Percentiles rank a stretch among this genome's conserved stretches.
Conservation (phyloP, 371 early-diverging fungal species). For the Mortierella polycephala region DNA sequence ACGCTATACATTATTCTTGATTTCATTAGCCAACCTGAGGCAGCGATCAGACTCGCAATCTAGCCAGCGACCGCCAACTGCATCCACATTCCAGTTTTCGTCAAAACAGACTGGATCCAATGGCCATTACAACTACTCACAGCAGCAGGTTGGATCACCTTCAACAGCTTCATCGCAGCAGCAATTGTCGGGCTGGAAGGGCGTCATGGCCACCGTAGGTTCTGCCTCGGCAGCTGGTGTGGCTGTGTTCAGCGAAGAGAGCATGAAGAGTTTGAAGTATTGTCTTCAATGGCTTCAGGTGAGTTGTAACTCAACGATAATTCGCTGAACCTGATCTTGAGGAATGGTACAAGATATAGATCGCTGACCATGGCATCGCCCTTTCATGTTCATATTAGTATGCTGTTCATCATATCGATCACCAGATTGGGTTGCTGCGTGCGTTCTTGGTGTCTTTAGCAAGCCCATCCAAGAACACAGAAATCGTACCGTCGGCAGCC, state of each 20-base stretch:
- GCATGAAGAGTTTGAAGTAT: slow-evolving; percentile 80
- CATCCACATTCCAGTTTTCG: slow-evolving; percentile 23
- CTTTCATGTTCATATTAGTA: slow-evolving; percentile 61
- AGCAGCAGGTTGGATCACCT: slow-evolving; percentile 26
- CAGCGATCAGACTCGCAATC: slow-evolving; percentile 46
- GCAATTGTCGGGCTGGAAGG: slow-evolving; percentile 69
- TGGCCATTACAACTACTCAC: slow-evolving; percentile 15
- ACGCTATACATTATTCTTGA: not conserved
- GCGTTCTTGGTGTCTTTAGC: slow-evolving; percentile 71
- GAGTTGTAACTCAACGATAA: slow-evolving; percentile 8
- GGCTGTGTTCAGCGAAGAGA: slow-evolving; percentile 82
- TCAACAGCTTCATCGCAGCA: slow-evolving; percentile 40
- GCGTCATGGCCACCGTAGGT: slow-evolving; percentile 76
- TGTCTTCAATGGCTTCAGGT: slow-evolving; percentile 86
- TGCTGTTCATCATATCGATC: slow-evolving; percentile 84
- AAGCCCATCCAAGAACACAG: slow-evolving; percentile 45
- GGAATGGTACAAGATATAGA: not conserved
- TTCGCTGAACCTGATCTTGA: not conserved
- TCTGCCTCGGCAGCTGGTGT: slow-evolving; percentile 78
- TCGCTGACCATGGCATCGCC: not conserved
- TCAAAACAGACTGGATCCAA: slow-evolving; percentile 16
- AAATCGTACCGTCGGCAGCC: slow-evolving; percentile 46
- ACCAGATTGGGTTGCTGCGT: slow-evolving; percentile 79
- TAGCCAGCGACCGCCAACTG: slow-evolving; percentile 22
- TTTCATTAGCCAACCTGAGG: slow-evolving; percentile 25